Evolutionary conservation across 331 rosid species (phyloP).

Genomic region (Malus hybrid): DNA sequence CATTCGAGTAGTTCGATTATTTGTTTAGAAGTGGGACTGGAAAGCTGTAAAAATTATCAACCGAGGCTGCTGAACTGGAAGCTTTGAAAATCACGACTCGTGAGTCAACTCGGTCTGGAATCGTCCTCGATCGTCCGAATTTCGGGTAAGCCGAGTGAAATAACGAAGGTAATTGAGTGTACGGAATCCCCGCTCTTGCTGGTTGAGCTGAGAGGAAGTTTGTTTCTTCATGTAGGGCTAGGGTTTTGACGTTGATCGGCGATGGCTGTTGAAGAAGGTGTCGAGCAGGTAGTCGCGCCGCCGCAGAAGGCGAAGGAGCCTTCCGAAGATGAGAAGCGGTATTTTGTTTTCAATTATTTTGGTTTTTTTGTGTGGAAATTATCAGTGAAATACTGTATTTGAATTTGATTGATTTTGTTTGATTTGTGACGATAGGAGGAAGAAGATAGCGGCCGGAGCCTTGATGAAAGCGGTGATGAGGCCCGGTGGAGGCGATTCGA

Average conservation of each 20-base stretch:
- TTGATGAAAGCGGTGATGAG: conserved; percentile 87
- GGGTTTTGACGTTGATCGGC: conserved; percentile 5
- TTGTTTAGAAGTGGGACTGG: not conserved
- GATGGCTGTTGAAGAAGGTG: conserved; percentile 45
- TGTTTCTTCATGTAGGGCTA: not conserved
- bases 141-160: not conserved
- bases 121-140: not conserved
- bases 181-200: not conserved
- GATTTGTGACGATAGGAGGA: conserved; percentile 43
- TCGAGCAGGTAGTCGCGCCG: conserved; percentile 32
- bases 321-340: conserved; percentile 82
- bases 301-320: conserved; percentile 51
- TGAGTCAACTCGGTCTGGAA: not conserved
- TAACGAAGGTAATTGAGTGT: not conserved
- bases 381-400: not conserved
- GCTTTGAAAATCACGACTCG: conserved; percentile 9
- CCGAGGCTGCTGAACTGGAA: not conserved
- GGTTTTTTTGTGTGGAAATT: not conserved
- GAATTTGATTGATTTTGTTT: not conserved
- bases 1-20: not conserved
- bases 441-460: conserved; percentile 74
- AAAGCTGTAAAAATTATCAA: not conserved
- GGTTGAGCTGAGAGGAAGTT: not conserved
- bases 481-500: conserved; percentile 80
- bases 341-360: not conserved